Conservation (phyloP, 129 eudicot genomes). For the Kitagawia praeruptora region DNA sequence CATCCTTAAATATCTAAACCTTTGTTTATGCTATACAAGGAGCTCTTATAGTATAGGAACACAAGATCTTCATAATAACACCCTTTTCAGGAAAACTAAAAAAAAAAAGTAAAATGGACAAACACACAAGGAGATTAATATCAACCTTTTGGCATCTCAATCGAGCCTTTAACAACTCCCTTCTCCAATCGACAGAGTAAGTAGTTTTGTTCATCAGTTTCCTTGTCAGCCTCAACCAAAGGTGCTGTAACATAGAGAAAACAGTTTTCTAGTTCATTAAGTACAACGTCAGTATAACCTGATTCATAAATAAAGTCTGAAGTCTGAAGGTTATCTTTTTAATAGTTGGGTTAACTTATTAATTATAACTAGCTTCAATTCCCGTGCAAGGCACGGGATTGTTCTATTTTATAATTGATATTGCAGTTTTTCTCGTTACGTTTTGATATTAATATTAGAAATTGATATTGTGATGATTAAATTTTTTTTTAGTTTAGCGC, state of each 20-base stretch:
- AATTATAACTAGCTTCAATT: not conserved
- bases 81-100: not conserved
- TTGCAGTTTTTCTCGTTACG: too few relatives aligned
- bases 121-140: not conserved
- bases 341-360: not conserved
- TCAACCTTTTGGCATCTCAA: slow-evolving; percentile 88
- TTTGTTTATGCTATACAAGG: not conserved
- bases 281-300: not conserved
- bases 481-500: too few relatives aligned
- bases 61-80: not conserved
- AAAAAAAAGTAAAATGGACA: not conserved
- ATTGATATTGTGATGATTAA: too few relatives aligned
- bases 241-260: slow-evolving; percentile 52
- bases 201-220: slow-evolving; percentile 61
- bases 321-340: not conserved
- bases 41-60: not conserved
- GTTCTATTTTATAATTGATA: too few relatives aligned
- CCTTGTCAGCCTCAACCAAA: slow-evolving; percentile 75
- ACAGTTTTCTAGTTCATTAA: not conserved
- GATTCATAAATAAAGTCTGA: not conserved
- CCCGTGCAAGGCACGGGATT: too few relatives aligned
- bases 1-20: not conserved
- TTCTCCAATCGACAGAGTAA: slow-evolving; percentile 77
- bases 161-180: slow-evolving; percentile 93
- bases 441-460: too few relatives aligned